phyloP scores from a whole-genome alignment of 2,329 filamentous ascomycete genomes.

The Diaporthe capsici region DNA sequence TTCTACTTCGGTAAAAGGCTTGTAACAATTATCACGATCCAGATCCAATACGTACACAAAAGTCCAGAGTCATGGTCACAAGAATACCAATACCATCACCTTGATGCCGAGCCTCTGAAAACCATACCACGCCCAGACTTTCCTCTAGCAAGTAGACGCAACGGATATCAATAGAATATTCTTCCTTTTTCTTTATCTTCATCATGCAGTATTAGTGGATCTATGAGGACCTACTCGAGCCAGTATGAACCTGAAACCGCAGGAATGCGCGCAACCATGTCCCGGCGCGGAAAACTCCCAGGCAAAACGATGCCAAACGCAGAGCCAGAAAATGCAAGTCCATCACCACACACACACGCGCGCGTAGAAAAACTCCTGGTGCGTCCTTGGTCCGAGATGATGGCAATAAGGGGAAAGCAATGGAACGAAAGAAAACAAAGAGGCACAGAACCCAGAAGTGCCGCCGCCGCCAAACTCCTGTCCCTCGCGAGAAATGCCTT shows the following conservation, averaged over 20 bases:
- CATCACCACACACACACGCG: not conserved
- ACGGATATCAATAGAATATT: not conserved
- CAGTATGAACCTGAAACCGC: conserved; percentile 23
- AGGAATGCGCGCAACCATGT: not conserved
- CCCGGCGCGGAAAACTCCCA: not conserved
- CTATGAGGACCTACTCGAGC: conserved; percentile 15
- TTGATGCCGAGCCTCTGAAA: not conserved
- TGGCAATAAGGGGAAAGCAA: not conserved
- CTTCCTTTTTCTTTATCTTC: not conserved
- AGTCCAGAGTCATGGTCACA: not conserved
- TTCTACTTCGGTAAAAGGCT: not conserved
- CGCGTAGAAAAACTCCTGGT: not conserved
- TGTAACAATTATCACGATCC: not conserved
- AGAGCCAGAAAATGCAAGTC: conserved; percentile 28
- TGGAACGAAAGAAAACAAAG: not conserved
- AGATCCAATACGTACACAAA: not conserved
- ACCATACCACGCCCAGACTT: not conserved
- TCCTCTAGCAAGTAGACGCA: not conserved
- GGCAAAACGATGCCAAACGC: conserved; percentile 10
- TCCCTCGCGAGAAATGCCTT: conserved; percentile 8
- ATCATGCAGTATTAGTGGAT: conserved; percentile 25
- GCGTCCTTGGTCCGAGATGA: not conserved
- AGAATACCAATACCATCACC: no score
- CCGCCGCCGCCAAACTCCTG: conserved; percentile 11
- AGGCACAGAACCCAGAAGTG: not conserved